Percentiles rank a stretch among this genome's conserved stretches.
These are phyloP conservation scores for Cyberlindnera saturnus DNA, from an alignment of 805 yeast species.

Conservation along the genomic window DNA sequence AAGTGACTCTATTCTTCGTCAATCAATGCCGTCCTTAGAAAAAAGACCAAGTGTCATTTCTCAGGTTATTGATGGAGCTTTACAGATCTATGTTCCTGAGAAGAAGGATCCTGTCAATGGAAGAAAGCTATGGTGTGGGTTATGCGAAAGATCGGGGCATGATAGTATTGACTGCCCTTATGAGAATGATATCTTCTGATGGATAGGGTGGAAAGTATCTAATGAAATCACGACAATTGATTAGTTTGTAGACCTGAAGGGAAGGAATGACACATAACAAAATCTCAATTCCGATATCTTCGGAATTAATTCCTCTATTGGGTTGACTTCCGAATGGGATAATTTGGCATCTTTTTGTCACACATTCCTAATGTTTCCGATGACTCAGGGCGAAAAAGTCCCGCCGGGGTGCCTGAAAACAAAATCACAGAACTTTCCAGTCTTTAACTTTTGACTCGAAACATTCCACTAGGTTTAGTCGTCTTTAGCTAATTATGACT, in stretches of 20 bases:
- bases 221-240: too few relatives aligned
- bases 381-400: too few relatives aligned
- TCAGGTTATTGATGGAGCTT: conserved; percentile 27
- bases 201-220: background rate
- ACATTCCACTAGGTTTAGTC: background rate
- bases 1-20: background rate
- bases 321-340: too few relatives aligned
- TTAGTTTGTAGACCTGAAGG: too few relatives aligned
- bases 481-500: conserved; percentile 21
- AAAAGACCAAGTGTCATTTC: conserved; percentile 23
- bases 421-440: too few relatives aligned
- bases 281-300: too few relatives aligned
- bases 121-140: conserved; percentile 79
- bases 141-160: conserved; percentile 90
- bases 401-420: too few relatives aligned
- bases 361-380: too few relatives aligned
- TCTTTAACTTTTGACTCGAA: too few relatives aligned
- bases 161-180: conserved; percentile 84
- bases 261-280: too few relatives aligned
- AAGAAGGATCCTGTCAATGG: conserved; percentile 66
- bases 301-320: too few relatives aligned
- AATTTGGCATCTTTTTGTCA: too few relatives aligned
- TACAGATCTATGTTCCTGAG: conserved; percentile 47
- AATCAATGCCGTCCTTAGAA: background rate
- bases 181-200: conserved; percentile 30